These are phyloP conservation scores for Anaeromyces robustus DNA, from an alignment of 192 early-diverging fungal genomes.

Conservation along the genomic window DNA sequence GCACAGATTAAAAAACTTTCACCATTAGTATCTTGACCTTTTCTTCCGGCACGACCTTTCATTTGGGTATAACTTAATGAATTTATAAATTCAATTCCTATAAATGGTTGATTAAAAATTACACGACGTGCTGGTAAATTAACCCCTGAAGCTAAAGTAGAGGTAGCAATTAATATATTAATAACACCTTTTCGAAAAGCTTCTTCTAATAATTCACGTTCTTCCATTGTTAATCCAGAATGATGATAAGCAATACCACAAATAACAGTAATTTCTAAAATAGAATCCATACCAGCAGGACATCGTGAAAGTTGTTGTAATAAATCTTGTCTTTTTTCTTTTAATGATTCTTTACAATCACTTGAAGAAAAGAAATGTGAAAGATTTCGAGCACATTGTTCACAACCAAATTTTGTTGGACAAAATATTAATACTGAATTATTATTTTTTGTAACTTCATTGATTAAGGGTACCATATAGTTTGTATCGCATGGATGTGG, in stretches of 20 bases:
- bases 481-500: neutral
- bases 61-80: slow-evolving; percentile 15
- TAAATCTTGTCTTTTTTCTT: slow-evolving; percentile 1
- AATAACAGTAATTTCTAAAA: slow-evolving; percentile 9
- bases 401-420: slow-evolving; percentile 14
- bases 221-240: slow-evolving; percentile 16
- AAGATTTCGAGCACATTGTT: slow-evolving; percentile 8
- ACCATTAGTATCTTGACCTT: slow-evolving; percentile 16
- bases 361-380: neutral
- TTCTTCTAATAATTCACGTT: slow-evolving; percentile 17
- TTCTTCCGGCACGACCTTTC: slow-evolving; percentile 20
- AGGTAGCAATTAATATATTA: slow-evolving; percentile 13
- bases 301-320: slow-evolving; percentile 5
- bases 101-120: slow-evolving; percentile 16
- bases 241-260: slow-evolving; percentile 17
- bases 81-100: slow-evolving; percentile 9
- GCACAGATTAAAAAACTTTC: slow-evolving; percentile 17
- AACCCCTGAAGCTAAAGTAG: slow-evolving; percentile 18
- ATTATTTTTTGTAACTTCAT: neutral
- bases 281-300: slow-evolving; percentile 10
- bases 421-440: slow-evolving; percentile 16
- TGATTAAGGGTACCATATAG: slow-evolving; percentile 11
- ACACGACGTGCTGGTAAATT: slow-evolving; percentile 21
- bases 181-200: slow-evolving; percentile 17
- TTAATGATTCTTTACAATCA: neutral